Percentiles rank a stretch among this genome's conserved stretches.
Evolutionary conservation across 768 basidiomycete species (phyloP).

Genomic region (Clitopilus passeckerianus): DNA sequence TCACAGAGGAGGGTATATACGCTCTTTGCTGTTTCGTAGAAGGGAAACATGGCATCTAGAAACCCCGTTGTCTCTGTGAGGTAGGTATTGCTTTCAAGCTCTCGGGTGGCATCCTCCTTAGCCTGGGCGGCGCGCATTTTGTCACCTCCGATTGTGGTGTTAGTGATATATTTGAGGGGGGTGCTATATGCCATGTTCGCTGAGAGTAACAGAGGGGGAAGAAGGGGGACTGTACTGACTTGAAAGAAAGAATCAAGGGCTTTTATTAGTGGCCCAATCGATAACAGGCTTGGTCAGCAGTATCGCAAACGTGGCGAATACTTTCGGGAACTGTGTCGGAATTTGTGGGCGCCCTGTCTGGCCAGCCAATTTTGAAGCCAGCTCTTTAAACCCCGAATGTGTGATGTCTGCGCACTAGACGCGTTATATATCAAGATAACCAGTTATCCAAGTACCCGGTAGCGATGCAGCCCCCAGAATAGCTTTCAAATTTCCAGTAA

Average conservation of each 20-base stretch:
- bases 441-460: not conserved
- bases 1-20: not conserved
- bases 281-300: not conserved
- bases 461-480: not conserved
- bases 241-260: not conserved
- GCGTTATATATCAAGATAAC: not conserved
- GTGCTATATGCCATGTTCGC: not conserved
- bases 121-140: not conserved
- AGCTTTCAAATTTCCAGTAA: not conserved
- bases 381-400: not conserved
- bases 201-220: not conserved
- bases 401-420: not conserved
- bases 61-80: not conserved
- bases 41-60: not conserved
- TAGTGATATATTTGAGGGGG: not conserved
- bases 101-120: not conserved
- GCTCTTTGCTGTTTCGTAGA: not conserved
- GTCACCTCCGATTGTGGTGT: not conserved
- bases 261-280: not conserved
- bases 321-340: not conserved
- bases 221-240: not conserved
- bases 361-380: not conserved
- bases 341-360: too few species aligned
- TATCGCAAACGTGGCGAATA: not conserved
- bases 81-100: not conserved